Percentiles rank a stretch among this genome's conserved stretches.
Conservation (phyloP, 176 grass and related monocot species). For the Chloris gayana region DNA sequence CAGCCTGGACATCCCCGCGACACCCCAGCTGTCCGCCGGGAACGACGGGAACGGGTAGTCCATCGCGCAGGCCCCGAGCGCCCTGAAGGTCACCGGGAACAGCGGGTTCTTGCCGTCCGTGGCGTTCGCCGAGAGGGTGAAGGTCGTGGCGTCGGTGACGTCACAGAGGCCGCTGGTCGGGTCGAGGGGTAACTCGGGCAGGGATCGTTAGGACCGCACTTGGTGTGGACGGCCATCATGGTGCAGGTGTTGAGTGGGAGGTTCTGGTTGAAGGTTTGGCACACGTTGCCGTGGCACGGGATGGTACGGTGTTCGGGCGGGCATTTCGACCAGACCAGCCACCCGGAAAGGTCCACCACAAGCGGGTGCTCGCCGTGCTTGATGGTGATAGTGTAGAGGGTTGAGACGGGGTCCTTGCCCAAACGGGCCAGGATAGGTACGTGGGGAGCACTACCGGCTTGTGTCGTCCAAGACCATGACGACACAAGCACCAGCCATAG, state of each 20-base stretch:
- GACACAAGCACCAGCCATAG: conserved; percentile 13
- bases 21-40: not conserved
- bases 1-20: conserved; percentile 33
- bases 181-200: not conserved
- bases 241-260: not conserved
- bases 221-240: not conserved
- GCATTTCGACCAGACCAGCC: conserved; percentile 37
- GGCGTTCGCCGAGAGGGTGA: conserved; percentile 28
- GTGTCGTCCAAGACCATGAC: not conserved
- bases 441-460: too few species aligned
- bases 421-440: conserved; percentile 13
- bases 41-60: not conserved
- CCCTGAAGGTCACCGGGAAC: not conserved
- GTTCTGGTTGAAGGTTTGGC: not conserved
- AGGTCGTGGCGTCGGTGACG: conserved; percentile 16
- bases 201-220: too few species aligned
- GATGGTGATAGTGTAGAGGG: conserved; percentile 41
- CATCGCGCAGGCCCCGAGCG: conserved; percentile 24
- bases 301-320: conserved; percentile 5
- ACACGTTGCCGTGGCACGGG: not conserved
- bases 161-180: conserved; percentile 14
- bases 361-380: conserved; percentile 25
- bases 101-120: conserved; percentile 63
- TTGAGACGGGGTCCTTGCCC: conserved; percentile 14
- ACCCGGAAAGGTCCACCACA: conserved; percentile 33